phyloP scores from a whole-genome alignment of 176 grass and related monocot genomes.

The Triticum urartu region DNA sequence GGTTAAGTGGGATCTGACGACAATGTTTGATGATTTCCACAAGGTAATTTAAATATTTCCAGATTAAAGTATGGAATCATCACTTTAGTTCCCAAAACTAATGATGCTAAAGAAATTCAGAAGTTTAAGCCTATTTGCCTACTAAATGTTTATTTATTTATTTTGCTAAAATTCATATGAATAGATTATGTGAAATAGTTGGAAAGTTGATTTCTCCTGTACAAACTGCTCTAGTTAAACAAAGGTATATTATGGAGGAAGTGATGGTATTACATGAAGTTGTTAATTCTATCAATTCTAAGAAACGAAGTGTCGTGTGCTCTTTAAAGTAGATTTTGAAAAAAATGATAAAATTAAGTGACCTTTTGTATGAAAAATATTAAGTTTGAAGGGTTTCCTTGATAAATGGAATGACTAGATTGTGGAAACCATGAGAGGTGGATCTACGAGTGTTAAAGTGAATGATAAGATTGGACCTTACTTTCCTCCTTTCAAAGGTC shows the following conservation, averaged over 20 bases:
- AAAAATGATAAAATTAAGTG: not conserved
- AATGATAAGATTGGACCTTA: not conserved
- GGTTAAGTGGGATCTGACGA: too few relatives aligned
- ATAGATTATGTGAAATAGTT: too few relatives aligned
- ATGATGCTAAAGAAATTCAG: too few relatives aligned
- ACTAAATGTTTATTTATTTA: too few relatives aligned
- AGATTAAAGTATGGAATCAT: too few relatives aligned
- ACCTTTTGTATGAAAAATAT: not conserved
- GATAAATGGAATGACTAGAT: not conserved
- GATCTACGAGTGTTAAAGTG: not conserved
- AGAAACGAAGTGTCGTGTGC: not conserved
- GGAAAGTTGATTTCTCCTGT: too few relatives aligned
- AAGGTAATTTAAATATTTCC: too few relatives aligned
- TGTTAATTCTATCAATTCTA: not conserved
- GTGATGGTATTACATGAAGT: not conserved
- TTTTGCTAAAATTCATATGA: too few relatives aligned
- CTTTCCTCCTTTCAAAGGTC: not conserved
- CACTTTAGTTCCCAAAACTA: too few relatives aligned
- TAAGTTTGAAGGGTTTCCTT: not conserved
- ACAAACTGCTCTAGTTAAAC: not conserved
- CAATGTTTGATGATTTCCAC: too few relatives aligned
- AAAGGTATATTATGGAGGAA: not conserved
- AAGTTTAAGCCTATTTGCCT: too few relatives aligned
- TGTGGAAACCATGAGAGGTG: not conserved
- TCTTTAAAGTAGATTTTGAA: not conserved